A percentile compares a stretch with the other conserved stretches of the same genome.
phyloP scores from a whole-genome alignment of 352 stramenopile species.

The Phytophthora ramorum region DNA sequence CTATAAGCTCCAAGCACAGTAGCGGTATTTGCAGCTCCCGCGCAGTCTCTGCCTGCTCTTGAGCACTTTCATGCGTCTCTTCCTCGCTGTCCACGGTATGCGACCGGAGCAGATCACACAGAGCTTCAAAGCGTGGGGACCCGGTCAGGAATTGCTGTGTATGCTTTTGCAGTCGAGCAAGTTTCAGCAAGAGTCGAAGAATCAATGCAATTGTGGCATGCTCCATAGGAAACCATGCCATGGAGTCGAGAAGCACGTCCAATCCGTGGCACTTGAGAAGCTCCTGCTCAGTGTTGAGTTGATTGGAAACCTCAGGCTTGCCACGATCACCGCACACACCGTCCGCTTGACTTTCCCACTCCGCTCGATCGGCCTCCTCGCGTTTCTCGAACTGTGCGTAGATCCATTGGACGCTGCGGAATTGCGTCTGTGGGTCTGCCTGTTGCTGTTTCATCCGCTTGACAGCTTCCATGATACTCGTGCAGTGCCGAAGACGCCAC shows the following conservation, averaged over 20 bases:
- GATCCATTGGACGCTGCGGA: slow-evolving; percentile 64
- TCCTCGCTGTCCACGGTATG: slow-evolving; percentile 15
- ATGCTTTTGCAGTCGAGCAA: slow-evolving; percentile 30
- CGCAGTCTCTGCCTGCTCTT: slow-evolving; percentile 12
- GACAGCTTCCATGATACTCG: slow-evolving; percentile 53
- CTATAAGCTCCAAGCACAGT: slow-evolving; percentile 32
- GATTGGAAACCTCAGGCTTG: slow-evolving; percentile 13
- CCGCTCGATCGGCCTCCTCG: slow-evolving; percentile 25
- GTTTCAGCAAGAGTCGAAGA: slow-evolving; percentile 38
- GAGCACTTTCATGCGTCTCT: slow-evolving; percentile 2
- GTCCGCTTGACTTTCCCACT: slow-evolving; percentile 32
- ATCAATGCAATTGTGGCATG: slow-evolving; percentile 32
- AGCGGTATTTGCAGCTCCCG: slow-evolving; percentile 18
- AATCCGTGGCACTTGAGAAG: slow-evolving; percentile 36
- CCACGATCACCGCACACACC: slow-evolving; percentile 9
- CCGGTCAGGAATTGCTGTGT: slow-evolving; percentile 39
- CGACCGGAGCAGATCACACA: slow-evolving; percentile 35
- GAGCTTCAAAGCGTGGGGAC: slow-evolving; percentile 24
- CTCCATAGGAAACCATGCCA: slow-evolving; percentile 33
- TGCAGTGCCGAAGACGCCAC: slow-evolving; percentile 63
- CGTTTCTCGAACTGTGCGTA: slow-evolving; percentile 46
- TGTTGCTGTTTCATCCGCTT: slow-evolving; percentile 42
- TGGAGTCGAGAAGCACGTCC: slow-evolving; percentile 33
- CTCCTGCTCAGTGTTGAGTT: slow-evolving; percentile 40
- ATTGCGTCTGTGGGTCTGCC: slow-evolving; percentile 33